These are phyloP conservation scores for Magnaporthiopsis poae DNA, from an alignment of 2,329 filamentous ascomycete species.

Conservation along the genomic window DNA sequence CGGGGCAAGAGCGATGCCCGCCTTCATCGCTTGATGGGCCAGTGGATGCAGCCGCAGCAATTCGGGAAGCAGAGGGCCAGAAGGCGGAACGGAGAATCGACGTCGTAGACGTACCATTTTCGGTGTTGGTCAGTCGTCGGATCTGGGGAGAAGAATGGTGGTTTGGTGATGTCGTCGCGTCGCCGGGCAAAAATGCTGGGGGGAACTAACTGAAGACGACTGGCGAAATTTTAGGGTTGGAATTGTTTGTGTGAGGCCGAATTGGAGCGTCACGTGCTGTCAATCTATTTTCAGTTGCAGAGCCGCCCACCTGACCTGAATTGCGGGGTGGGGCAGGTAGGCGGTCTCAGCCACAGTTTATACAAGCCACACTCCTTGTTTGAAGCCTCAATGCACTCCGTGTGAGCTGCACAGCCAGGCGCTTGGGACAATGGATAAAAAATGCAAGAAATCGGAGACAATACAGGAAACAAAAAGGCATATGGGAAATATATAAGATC, in stretches of 20 bases:
- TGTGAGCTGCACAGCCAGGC: too few relatives aligned
- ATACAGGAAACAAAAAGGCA: too few relatives aligned
- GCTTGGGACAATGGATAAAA: too few relatives aligned
- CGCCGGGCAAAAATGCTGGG: background rate
- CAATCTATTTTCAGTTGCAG: background rate
- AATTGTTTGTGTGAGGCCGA: conserved; percentile 1
- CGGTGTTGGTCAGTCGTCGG: conserved; percentile 7
- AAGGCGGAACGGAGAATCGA: background rate
- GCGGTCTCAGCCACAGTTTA: background rate
- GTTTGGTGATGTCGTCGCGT: conserved; percentile 4
- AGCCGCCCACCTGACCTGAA: too few relatives aligned
- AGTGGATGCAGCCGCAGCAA: background rate
- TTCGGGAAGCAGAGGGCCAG: background rate
- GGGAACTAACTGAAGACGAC: background rate
- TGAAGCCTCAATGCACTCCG: too few relatives aligned
- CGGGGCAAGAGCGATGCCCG: too few relatives aligned
- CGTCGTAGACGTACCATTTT: conserved; percentile 7
- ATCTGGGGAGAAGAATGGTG: conserved; percentile 4
- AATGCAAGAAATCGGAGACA: too few relatives aligned
- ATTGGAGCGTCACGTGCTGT: conserved; percentile 16
- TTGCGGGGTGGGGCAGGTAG: background rate
- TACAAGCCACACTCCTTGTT: background rate
- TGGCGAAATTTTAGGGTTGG: background rate
- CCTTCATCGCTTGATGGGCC: background rate
- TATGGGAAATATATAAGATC: too few relatives aligned